Evolutionary conservation across 805 yeast genomes (phyloP), one percentile per base, ranked within the genome.

Genomic region (Metschnikowia sp.): DNA sequence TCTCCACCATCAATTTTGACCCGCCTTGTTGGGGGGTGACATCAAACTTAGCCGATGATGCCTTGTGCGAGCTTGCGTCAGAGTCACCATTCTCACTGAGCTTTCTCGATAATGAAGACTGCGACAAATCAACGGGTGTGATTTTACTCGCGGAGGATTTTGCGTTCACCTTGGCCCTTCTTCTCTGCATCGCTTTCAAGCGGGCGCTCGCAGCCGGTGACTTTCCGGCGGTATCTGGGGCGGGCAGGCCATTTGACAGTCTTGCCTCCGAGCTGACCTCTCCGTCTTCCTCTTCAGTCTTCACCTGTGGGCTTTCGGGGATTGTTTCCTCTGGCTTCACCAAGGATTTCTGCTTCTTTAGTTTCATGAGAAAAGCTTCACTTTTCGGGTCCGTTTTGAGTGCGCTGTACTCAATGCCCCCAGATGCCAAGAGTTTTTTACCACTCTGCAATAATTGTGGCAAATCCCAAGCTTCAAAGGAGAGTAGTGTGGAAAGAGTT

Each of bases 131-230:
- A 0, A 86, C 81, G 0, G 86, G 79, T 37, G 66, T 61, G 4
- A 64, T 62, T 56, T 75, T 78, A 19, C 65, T 65, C 6, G 75
- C 66, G 8, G 71, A 69, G 9, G 77, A 65, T 55, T 79, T 82
- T 1, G 88, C 86, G 52, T 75, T 79, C 44, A 81, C 83, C 62
- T 86, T 88, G 4, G 96, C 94, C 61, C 85, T 83, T 59, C 98
- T 78, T 58, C 86, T 86, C n/a, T 96, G 96, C 88, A 92, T 82
- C 1, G 97, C 98, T 51, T 88, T 79, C 75, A 90, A 78, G 63
- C 97, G 80, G 0, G 96, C 91, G 42, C 86, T 83, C 36, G 79
- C 53, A 49, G 75, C 63, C 1, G 67, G 39, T 2, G 59, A 49
- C 28, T 54, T 52, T 57, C 48, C 62, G 58, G 49, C 57, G 52